Base-by-base conservation (phyloP, 352 stramenopile species). In the Discostella stelligera region DNA sequence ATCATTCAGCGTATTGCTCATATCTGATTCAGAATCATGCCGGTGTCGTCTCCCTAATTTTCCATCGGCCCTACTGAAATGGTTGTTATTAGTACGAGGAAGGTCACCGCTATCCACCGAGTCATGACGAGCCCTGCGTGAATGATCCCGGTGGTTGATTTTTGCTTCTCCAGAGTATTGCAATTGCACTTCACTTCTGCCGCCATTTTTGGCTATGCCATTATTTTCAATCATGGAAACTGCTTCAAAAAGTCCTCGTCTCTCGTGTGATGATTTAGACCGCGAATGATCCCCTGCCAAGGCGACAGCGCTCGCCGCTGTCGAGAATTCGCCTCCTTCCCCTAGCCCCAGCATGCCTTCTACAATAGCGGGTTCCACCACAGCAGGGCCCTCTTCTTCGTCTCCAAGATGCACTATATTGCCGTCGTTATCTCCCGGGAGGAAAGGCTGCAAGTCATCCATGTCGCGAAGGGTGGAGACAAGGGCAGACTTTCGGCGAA, bases 341-440 rank as follows among this genome's bases (percentile, higher is more conserved):
- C n/a, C 39, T 2, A 5, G 7, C 23, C 8, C 4, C n/a, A 30
- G 8, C n/a, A 18, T 27, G n/a, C n/a, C 46, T 3, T 20, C 37
- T 2, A 54, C 37, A 25, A 37, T 21, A 14, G 18, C 18, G 20
- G 16, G 37, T 14, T 37, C 50, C 21, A 77, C 68, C 16, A 74
- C 63, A 7, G 48, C 49, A 14, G 56, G 53, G 32, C 64, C 71
- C 25, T 79, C 71, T 25, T 79, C 71, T 0, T 74, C 71, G 0
- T 71, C 68, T 46, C 13, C 64, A 49, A 62, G 56, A 55, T 13
- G 25, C 16, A 10, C 7, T 44, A 2, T 3, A 44, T 44, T 44
- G 37, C 37, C 37, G 41, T 76, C 48, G 55, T 71, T 21, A 16
- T 59, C 20, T 23, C 69, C 59, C 1, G 69, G 52, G 14, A 77